Base-by-base conservation (phyloP, 345 rosid genomes). In the Populus ilicifolia region DNA sequence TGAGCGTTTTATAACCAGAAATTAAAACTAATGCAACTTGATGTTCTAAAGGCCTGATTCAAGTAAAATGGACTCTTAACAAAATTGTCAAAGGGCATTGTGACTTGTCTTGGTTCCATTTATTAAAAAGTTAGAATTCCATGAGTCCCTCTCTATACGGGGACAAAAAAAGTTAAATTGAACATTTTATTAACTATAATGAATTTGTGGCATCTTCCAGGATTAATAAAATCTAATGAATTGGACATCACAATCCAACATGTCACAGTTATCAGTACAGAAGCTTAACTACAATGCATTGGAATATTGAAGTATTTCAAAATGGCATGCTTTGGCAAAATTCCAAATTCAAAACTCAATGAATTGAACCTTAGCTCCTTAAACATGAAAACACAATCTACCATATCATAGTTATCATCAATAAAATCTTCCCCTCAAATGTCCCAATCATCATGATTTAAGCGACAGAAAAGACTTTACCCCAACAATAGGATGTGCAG, bases 401-500 rank as follows among this genome's bases (percentile, higher is more conserved):
- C 18, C 35, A 77, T 10, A 68, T 10, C 25, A 10, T 12, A 1
- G 14, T 59, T 59, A 59, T 23, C 63, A 11, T 23, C 63, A 59
- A 25, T 50, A 62, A 30, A 46, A 41, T 36, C 65, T 23, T 27
- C 17, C 2, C n/a, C 6, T 30, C 33, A 30, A 44, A 41, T 36
- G 50, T 23, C 8, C 17, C 2, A 16, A 11, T 9, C 12, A 17
- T 27, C 52, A 30, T 38, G 21, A 65, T 27, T 13, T 35, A 43
- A 12, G 13, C 21, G 20, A 27, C 21, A 69, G 48, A 9, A 70
- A 56, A 67, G 61, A 76, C 90, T 82, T 30, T 78, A 96, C 99
- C 85, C 92, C 93, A 20, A 96, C 98, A 72, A 96, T 92, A 18
- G 99, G 99, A 85, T 96, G 98, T 27, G 96, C 94, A 7, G 98